Evolutionary conservation across 2,329 filamentous ascomycete species (phyloP).

Genomic region (Neofusicoccum cordaticola): DNA sequence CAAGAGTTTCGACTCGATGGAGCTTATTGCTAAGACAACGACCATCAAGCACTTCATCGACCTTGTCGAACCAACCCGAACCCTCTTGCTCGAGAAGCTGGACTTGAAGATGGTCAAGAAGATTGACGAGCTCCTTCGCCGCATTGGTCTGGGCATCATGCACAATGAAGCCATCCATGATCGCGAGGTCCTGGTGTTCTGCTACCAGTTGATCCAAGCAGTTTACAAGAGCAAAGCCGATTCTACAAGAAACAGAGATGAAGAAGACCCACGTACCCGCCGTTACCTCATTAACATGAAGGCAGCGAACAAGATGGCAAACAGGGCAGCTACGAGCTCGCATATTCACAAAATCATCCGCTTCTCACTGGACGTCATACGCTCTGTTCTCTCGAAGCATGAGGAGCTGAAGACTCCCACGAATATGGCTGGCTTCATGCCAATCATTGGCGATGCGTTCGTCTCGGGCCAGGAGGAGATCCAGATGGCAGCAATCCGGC

Average conservation of each 20-base stretch:
- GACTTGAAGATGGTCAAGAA: constrained; percentile 81
- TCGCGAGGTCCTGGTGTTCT: constrained; percentile 85
- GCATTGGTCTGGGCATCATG: constrained; percentile 78
- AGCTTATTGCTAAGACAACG: constrained; percentile 79
- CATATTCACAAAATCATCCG: constrained; percentile 83
- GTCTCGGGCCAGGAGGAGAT: constrained; percentile 87
- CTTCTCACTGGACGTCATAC: constrained; percentile 83
- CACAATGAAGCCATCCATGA: constrained; percentile 77
- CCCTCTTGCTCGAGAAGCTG: constrained; percentile 78
- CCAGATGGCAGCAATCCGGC: constrained; percentile 78
- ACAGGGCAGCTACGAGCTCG: constrained; percentile 69
- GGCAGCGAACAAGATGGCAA: constrained; percentile 70
- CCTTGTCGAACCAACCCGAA: constrained; percentile 74
- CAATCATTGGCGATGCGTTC: constrained; percentile 83
- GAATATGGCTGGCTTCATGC: constrained; percentile 82
- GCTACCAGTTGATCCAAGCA: constrained; percentile 88
- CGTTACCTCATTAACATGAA: constrained; percentile 77
- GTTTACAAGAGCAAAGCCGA: constrained; percentile 65
- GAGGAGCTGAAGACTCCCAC: constrained; percentile 73
- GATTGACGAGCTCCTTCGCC: constrained; percentile 81
- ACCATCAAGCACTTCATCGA: constrained; percentile 71
- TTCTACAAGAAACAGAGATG: constrained; percentile 15
- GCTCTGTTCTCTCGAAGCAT: constrained; percentile 82
- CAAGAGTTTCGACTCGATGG: constrained; percentile 98
- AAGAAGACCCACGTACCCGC: constrained; percentile 48